Evolutionary conservation across 257 asterid genomes (phyloP), one percentile per base, ranked within the genome.

Genomic region (Nyctanthes arbortristis): DNA sequence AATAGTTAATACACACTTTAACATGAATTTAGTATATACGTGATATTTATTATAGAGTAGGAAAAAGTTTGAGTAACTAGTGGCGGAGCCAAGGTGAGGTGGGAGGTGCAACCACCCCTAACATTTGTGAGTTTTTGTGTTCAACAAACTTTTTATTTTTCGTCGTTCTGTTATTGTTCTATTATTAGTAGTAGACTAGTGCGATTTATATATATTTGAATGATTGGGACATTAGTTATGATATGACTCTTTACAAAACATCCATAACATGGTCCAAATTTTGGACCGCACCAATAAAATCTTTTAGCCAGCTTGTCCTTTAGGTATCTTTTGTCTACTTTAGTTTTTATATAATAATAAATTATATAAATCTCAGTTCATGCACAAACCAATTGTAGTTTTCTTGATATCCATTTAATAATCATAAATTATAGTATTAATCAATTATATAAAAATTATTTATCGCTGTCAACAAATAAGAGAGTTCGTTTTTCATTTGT

Each of bases 271-370:
- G 70, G 70, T 7, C 66, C 69, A 70, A 80, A 65, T 69, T 80
- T 73, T 55, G 77, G 85, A 77, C 85, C 82, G n/a, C 55, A 73
- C 63, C 75, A 59, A 62, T 72, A 70, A 73, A 73, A 76, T 76
- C 75, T 70, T 70, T 62, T 69, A 69, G 77, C 77, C 84, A 76
- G 81, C 75, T 68, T 69, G 74, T 61, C 60, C 76, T 61, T 58
- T 62, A 69, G 65, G 75, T 47, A 58, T 61, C 45, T 74, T 71
- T 70, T 70, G 72, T 77, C 79, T 69, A 28, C 22, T 11, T 68
- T 25, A 31, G 61, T 30, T n/a, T 22, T 65, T 63, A 45, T 64
- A 63, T 77, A n/a, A n/a, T n/a, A n/a, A n/a, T n/a, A n/a, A n/a
- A n/a, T 70, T 65, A 65, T 65, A 12, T 57, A 63, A 79, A 72